Evolutionary conservation across 768 basidiomycete species (phyloP), one percentile per base, ranked within the genome.

Genomic region (Agrocybe chaxingu): DNA sequence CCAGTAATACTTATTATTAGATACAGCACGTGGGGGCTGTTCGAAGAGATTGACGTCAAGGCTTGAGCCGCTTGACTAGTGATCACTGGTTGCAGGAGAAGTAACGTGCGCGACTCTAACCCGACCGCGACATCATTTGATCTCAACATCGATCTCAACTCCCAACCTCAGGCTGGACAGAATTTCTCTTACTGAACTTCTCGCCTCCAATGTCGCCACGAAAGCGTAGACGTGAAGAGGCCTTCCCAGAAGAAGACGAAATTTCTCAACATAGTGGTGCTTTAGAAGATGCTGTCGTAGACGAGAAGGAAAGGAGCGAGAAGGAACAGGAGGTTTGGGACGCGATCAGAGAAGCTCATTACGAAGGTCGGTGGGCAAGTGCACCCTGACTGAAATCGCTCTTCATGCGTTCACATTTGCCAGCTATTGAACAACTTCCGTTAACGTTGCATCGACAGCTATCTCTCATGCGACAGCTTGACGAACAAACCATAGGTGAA

Each of bases 361-460:
- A 82, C 63, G 90, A 91, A 78, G 80, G 90, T 85, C 38, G 43
- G 74, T 54, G 33, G 4, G 16, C 32, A 39, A 12, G 31, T 32
- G 42, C 11, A 8, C 30, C 5, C 33, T 42, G 12, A 43, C 45
- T 32, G 32, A 38, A 45, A 47, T 45, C 32, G 24, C 24, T 24
- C 24, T 24, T 24, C 24, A 24, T 24, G 24, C 24, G 24, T 24
- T 24, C 24, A 24, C 3, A 24, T 24, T 24, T 24, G 24, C 24
- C 44, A 93, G 90, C 84, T 42, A 75, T 92, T 45, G 87, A 90
- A 52, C 87, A 91, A 62, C 67, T 93, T 7, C 91, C 91, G 0
- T 68, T 90, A 47, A 83, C 85, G 24, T 64, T 92, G 16, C 83
- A 86, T 51, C 74, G 91, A 39, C 84, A 85, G 46, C 84, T 83